Percentiles rank a stretch among this genome's conserved stretches.
Conservation (phyloP, 208 protist species). For the Polymyxa betae region DNA sequence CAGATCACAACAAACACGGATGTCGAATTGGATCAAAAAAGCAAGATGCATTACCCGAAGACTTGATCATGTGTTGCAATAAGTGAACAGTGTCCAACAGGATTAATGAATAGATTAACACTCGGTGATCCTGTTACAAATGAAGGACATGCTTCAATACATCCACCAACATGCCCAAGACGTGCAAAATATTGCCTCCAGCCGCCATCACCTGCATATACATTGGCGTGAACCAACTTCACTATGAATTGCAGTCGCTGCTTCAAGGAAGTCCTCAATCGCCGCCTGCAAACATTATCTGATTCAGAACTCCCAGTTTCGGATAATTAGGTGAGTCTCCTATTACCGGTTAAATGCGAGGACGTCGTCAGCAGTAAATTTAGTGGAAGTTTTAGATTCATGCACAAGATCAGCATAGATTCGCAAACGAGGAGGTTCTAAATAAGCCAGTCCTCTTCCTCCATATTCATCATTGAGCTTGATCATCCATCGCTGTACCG, state of each 20-base stretch:
- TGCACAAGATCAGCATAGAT: neutral
- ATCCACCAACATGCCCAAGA: neutral
- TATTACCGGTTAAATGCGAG: neutral
- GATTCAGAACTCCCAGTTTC: neutral
- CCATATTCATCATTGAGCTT: slow-evolving; percentile 62
- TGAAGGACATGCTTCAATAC: slow-evolving; percentile 15
- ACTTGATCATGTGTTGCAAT: slow-evolving; percentile 59
- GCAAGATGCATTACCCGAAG: slow-evolving; percentile 5
- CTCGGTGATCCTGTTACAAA: slow-evolving; percentile 48
- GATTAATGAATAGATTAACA: slow-evolving; percentile 54
- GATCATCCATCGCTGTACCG: slow-evolving; percentile 59
- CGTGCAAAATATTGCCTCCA: neutral
- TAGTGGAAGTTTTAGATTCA: neutral
- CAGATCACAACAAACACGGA: too few relatives aligned
- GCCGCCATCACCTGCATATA: neutral
- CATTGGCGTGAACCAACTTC: neutral
- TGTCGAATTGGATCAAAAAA: neutral
- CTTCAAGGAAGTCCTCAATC: neutral
- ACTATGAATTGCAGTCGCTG: neutral
- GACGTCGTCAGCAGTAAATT: neutral
- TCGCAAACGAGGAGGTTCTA: neutral
- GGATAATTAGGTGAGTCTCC: neutral
- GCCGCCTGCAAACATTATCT: neutral
- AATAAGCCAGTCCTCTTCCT: slow-evolving; percentile 51
- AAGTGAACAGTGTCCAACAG: slow-evolving; percentile 45